These are phyloP conservation scores for Pichia sp. DNA, from an alignment of 1,139 yeast genomes.

Conservation along the genomic window DNA sequence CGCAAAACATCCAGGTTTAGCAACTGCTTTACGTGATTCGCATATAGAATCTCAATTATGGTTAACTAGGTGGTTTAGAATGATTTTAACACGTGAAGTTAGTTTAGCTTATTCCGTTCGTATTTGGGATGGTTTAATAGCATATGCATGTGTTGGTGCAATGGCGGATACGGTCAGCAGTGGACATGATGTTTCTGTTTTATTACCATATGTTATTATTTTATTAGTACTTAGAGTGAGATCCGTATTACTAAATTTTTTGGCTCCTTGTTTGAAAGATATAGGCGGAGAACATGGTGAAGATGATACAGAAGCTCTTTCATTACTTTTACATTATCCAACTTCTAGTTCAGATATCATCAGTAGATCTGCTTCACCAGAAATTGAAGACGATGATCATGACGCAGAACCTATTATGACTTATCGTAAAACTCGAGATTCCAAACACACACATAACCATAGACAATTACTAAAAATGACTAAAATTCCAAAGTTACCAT, in stretches of 20 bases:
- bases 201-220: slow-evolving; percentile 48
- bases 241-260: slow-evolving; percentile 13
- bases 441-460: background rate
- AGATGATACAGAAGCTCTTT: slow-evolving; percentile 60
- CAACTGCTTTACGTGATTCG: slow-evolving; percentile 32
- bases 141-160: slow-evolving; percentile 28
- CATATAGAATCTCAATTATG: slow-evolving; percentile 57
- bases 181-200: slow-evolving; percentile 30
- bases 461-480: background rate
- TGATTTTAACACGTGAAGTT: slow-evolving; percentile 53
- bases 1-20: slow-evolving; percentile 37
- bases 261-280: slow-evolving; percentile 4
- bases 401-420: slow-evolving; percentile 3
- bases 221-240: slow-evolving; percentile 48
- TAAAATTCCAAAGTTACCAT: slow-evolving; percentile 11
- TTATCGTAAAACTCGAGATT: slow-evolving; percentile 5
- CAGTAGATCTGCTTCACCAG: background rate
- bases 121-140: slow-evolving; percentile 55
- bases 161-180: slow-evolving; percentile 6
- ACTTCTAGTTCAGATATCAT: slow-evolving; percentile 15
- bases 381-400: background rate
- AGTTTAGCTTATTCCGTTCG: slow-evolving; percentile 42
- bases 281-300: background rate
- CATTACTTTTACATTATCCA: slow-evolving; percentile 56
- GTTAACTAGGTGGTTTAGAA: slow-evolving; percentile 60